phyloP scores from a whole-genome alignment of 2,329 filamentous ascomycete genomes.

The Alternaria alternata region DNA sequence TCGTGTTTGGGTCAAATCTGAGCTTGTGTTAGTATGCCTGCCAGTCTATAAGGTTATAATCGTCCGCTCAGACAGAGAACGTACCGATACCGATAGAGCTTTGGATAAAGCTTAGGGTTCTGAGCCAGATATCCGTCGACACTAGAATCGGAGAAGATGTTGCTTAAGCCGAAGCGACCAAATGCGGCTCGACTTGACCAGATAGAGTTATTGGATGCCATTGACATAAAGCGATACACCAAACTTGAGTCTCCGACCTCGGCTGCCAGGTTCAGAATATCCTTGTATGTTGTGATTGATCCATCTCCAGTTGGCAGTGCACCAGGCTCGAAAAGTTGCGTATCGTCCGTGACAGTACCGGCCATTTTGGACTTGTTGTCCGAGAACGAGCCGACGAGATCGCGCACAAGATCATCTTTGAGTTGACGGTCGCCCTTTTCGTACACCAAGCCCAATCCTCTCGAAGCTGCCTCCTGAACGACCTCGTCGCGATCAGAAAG shows the following conservation, averaged over 20 bases:
- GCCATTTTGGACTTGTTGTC: slow-evolving; percentile 73
- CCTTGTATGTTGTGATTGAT: slow-evolving; percentile 94
- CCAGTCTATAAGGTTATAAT: background rate
- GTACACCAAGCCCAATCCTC: slow-evolving; percentile 91
- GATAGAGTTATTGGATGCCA: slow-evolving; percentile 93
- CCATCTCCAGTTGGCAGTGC: slow-evolving; percentile 90
- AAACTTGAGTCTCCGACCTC: slow-evolving; percentile 95
- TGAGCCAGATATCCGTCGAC: slow-evolving; percentile 72
- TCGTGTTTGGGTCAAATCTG: slow-evolving; percentile 87
- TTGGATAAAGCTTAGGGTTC: slow-evolving; percentile 94
- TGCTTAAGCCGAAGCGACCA: slow-evolving; percentile 90
- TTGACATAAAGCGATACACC: slow-evolving; percentile 98
- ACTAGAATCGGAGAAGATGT: slow-evolving; percentile 84
- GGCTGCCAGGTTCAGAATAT: slow-evolving; percentile 93
- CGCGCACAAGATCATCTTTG: slow-evolving; percentile 83
- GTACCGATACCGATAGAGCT: slow-evolving; percentile 84
- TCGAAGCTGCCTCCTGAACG: slow-evolving; percentile 92
- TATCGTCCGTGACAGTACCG: slow-evolving; percentile 85
- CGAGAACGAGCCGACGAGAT: slow-evolving; percentile 87
- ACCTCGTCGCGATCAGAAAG: slow-evolving; percentile 90
- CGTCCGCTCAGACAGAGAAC: background rate
- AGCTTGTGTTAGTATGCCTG: slow-evolving; percentile 22
- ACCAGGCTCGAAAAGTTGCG: slow-evolving; percentile 91
- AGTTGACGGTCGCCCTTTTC: slow-evolving; percentile 85
- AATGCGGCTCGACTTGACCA: slow-evolving; percentile 98